These are phyloP conservation scores for Russula sp. DNA, from an alignment of 768 basidiomycete species.

Conservation along the genomic window DNA sequence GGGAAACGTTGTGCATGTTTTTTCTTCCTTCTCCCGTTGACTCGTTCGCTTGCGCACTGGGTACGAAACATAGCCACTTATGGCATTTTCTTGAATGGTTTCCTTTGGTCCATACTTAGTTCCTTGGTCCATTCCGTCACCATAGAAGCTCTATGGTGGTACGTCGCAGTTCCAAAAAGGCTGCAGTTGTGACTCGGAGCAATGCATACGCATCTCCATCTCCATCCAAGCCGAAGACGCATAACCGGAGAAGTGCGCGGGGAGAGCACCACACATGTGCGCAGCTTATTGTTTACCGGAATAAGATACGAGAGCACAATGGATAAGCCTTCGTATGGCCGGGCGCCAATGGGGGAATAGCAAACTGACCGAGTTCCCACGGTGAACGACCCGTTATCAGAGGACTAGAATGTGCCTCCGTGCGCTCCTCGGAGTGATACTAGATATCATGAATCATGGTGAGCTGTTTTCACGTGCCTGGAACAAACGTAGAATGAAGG, in stretches of 20 bases:
- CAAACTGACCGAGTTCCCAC: neutral
- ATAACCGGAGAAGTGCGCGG: conserved; percentile 5
- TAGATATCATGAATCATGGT: neutral
- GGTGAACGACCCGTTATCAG: conserved; percentile 7
- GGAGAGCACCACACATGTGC: neutral
- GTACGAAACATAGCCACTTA: neutral
- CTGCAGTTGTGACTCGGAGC: neutral
- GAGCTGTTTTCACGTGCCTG: conserved; percentile 4
- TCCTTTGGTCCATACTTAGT: neutral
- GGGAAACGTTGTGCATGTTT: conserved; percentile 2
- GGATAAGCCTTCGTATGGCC: neutral
- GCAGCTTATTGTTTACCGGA: conserved; percentile 2
- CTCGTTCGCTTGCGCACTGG: conserved; percentile 1
- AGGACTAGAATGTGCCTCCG: neutral
- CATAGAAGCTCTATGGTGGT: neutral
- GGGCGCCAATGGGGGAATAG: neutral
- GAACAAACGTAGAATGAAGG: neutral
- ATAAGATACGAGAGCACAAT: neutral
- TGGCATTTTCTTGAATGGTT: neutral
- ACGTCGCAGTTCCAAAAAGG: conserved; percentile 1
- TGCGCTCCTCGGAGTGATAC: neutral
- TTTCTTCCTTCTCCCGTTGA: neutral
- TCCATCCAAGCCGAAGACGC: neutral
- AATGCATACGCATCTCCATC: neutral
- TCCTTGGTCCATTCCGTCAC: neutral